phyloP scores from a whole-genome alignment of 352 stramenopile genomes.

The Phytopythium ostracodes region DNA sequence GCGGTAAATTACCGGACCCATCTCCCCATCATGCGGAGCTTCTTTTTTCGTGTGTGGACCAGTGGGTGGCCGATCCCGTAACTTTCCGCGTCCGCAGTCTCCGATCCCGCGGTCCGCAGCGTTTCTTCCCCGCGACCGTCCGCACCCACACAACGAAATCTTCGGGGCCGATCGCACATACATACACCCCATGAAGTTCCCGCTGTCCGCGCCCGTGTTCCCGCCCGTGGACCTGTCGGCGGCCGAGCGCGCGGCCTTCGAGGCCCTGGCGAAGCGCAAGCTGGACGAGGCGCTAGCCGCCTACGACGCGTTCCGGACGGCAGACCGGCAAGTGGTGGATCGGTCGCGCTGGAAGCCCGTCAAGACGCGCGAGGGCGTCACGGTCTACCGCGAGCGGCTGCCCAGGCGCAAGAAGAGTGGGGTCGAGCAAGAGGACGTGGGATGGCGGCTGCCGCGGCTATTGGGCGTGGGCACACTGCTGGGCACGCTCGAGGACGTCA shows the following conservation, averaged over 20 bases:
- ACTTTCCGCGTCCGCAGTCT: background rate
- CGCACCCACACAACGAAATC: background rate
- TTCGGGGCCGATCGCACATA: background rate
- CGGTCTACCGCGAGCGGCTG: constrained; percentile 38
- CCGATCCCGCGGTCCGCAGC: background rate
- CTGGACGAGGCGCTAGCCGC: constrained; percentile 21
- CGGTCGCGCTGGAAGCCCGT: constrained; percentile 42
- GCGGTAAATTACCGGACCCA: too few species aligned
- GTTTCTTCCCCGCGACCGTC: background rate
- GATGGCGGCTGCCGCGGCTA: constrained; percentile 24
- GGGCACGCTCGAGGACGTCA: constrained; percentile 39
- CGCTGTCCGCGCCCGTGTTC: constrained; percentile 23
- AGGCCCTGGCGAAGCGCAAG: constrained; percentile 24
- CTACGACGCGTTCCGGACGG: constrained; percentile 24
- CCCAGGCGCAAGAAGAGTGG: constrained; percentile 2
- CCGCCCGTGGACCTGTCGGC: constrained; percentile 19
- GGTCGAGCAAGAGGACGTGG: constrained; percentile 6
- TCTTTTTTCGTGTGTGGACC: too few species aligned
- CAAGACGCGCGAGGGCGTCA: constrained; percentile 43
- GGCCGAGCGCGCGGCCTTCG: constrained; percentile 17
- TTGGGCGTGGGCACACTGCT: constrained; percentile 24
- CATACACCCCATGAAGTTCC: constrained; percentile 25
- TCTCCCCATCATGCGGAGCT: too few species aligned
- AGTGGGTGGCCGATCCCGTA: too few species aligned
- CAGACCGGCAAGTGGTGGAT: constrained; percentile 20